phyloP scores from a whole-genome alignment of 805 yeast species.

The Ogataea saltuana region DNA sequence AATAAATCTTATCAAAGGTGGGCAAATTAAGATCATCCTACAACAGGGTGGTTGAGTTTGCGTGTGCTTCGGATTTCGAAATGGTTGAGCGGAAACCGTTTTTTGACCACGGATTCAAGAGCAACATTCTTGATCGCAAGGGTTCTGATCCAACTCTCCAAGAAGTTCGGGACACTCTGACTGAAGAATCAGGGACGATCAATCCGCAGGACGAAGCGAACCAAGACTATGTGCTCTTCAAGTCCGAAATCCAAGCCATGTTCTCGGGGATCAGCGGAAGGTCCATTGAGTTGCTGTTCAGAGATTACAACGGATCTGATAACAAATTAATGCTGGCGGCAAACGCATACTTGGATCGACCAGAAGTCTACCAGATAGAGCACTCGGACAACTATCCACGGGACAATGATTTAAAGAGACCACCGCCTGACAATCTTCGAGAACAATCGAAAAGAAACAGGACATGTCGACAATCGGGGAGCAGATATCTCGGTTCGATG shows the following conservation, averaged over 20 bases:
- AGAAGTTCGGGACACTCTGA: conserved; percentile 3
- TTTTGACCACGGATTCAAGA: conserved; percentile 19
- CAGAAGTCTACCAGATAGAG: too few species aligned
- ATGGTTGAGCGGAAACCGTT: conserved; percentile 17
- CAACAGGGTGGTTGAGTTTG: too few species aligned
- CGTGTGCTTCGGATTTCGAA: too few species aligned
- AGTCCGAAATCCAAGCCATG: conserved; percentile 36
- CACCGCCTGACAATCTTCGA: background rate
- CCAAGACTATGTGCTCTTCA: conserved; percentile 24
- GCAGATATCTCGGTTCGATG: conserved; percentile 55
- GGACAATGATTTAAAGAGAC: conserved; percentile 10
- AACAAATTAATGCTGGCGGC: conserved; percentile 41
- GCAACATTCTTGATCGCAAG: too few species aligned
- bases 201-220: background rate
- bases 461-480: conserved; percentile 22
- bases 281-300: conserved; percentile 27
- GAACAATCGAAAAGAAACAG: background rate
- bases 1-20: background rate
- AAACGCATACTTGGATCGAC: conserved; percentile 40
- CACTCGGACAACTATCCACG: too few species aligned
- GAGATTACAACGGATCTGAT: conserved; percentile 28
- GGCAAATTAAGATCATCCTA: too few species aligned
- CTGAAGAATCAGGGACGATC: too few species aligned
- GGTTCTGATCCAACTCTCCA: too few species aligned
- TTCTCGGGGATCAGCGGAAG: conserved; percentile 35